phyloP scores from a whole-genome alignment of 208 protist species.

The Trypanosoma avium region DNA sequence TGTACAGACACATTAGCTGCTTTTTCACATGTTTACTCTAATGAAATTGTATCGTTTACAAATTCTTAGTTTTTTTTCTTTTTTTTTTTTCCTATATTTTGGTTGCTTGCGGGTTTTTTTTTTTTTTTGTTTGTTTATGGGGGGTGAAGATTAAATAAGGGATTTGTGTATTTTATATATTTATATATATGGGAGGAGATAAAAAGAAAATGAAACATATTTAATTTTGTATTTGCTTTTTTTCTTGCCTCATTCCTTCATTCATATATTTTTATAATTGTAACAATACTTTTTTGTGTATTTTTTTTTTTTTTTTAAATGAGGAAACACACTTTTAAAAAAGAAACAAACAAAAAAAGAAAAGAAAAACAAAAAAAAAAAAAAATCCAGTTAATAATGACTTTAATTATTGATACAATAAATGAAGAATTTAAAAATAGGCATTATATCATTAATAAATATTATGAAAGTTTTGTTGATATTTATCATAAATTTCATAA shows the following conservation, averaged over 20 bases:
- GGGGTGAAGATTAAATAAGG: no score
- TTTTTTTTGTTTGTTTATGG: neutral
- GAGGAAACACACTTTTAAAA: neutral
- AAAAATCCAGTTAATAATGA: neutral
- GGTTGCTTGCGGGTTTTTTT: constrained; percentile 17
- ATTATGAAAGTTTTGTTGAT: neutral
- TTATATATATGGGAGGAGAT: neutral
- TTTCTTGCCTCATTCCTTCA: neutral
- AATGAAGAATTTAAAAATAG: neutral
- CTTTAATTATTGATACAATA: neutral
- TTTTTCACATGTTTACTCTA: constrained; percentile 45
- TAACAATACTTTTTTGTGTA: neutral
- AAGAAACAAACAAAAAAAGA: neutral
- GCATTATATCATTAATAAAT: neutral
- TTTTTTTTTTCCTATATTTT: constrained; percentile 12
- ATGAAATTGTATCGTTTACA: constrained; percentile 29
- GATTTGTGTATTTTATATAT: neutral
- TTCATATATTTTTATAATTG: neutral
- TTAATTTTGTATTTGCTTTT: constrained; percentile 16
- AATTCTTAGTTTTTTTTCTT: neutral
- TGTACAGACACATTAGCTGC: constrained; percentile 33
- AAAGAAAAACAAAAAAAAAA: neutral
- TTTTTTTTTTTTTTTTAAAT: neutral
- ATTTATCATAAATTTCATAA: neutral
- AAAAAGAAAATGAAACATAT: neutral